Conservation (phyloP, 1,284 basidiomycete species). For the Malassezia dermatis region DNA sequence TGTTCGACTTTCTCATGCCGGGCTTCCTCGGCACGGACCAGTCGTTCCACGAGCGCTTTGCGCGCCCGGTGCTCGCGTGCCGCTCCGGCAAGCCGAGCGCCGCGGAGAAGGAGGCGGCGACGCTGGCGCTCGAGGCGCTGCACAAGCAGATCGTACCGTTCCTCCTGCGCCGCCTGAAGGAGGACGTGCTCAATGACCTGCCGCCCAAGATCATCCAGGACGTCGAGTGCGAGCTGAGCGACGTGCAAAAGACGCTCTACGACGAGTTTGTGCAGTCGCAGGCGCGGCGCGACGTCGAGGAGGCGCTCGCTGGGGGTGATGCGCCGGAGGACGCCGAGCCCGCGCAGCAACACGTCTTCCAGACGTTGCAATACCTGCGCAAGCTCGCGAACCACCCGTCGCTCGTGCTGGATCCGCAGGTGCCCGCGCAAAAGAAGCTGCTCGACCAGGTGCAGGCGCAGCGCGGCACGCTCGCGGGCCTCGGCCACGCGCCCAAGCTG, state of each 20-base stretch:
- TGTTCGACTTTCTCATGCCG: slow-evolving; percentile 99
- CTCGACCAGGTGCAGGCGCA: slow-evolving; percentile 54
- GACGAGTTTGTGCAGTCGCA: slow-evolving; percentile 67
- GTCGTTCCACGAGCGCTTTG: slow-evolving; percentile 91
- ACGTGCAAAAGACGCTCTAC: slow-evolving; percentile 56
- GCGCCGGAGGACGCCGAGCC: slow-evolving; percentile 45
- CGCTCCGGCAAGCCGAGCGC: slow-evolving; percentile 77
- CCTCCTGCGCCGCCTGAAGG: slow-evolving; percentile 86
- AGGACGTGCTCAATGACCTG: slow-evolving; percentile 89
- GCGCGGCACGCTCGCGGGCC: slow-evolving; percentile 58
- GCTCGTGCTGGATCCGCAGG: slow-evolving; percentile 33
- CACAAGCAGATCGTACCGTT: slow-evolving; percentile 99
- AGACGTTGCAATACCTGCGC: slow-evolving; percentile 78
- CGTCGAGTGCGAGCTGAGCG: slow-evolving; percentile 92
- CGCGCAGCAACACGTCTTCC: slow-evolving; percentile 50
- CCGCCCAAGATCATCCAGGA: slow-evolving; percentile 99
- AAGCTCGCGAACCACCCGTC: slow-evolving; percentile 96
- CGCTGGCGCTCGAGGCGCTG: slow-evolving; percentile 78
- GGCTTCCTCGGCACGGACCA: slow-evolving; percentile 90
- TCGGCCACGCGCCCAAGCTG: slow-evolving; percentile 86
- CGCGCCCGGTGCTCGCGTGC: slow-evolving; percentile 89
- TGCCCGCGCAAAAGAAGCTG: slow-evolving; percentile 54
- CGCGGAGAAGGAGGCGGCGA: slow-evolving; percentile 75
- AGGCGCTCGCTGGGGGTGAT: slow-evolving; percentile 42
- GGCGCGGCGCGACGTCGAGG: slow-evolving; percentile 51